A percentile compares a stretch with the other conserved stretches of the same genome.
These are phyloP conservation scores for Suillus weaverae DNA, from an alignment of 768 basidiomycete genomes.

Conservation along the genomic window DNA sequence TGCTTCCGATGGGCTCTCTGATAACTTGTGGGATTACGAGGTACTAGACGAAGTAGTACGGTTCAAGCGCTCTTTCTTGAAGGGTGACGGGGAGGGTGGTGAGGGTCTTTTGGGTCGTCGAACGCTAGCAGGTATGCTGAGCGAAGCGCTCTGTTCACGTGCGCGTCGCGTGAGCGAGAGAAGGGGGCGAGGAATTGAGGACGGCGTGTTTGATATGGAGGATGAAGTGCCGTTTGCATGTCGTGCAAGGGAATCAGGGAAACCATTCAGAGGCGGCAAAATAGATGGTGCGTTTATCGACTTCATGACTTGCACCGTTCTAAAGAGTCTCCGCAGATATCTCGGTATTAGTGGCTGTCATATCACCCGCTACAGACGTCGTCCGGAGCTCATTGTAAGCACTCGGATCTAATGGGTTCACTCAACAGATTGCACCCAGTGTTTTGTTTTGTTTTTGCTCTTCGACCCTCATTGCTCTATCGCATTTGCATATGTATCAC, in stretches of 20 bases:
- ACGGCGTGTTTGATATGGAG: constrained; percentile 30
- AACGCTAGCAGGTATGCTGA: constrained; percentile 67
- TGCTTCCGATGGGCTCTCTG: constrained; percentile 77
- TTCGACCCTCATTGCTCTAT: background rate
- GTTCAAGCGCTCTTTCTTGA: constrained; percentile 45
- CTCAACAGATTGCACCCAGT: background rate
- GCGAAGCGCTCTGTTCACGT: constrained; percentile 79
- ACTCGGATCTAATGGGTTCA: background rate
- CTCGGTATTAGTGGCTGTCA: constrained; percentile 64
- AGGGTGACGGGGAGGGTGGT: constrained; percentile 16
- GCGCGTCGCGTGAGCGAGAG: constrained; percentile 69
- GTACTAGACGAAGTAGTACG: constrained; percentile 77
- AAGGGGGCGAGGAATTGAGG: constrained; percentile 23
- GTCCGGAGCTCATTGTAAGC: constrained; percentile 15
- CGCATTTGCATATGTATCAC: constrained; percentile 2
- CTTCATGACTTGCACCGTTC: background rate
- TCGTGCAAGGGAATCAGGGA: constrained; percentile 74
- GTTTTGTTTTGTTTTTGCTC: background rate
- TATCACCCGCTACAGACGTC: constrained; percentile 45
- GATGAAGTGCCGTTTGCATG: constrained; percentile 81
- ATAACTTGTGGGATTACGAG: constrained; percentile 89
- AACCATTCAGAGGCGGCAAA: constrained; percentile 77
- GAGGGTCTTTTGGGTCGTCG: constrained; percentile 42
- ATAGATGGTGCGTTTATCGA: constrained; percentile 61
- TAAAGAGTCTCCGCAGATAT: constrained; percentile 46